Evolutionary conservation across 2,329 filamentous ascomycete genomes (phyloP), one percentile per base, ranked within the genome.

Genomic region (Xylariaceae sp.): DNA sequence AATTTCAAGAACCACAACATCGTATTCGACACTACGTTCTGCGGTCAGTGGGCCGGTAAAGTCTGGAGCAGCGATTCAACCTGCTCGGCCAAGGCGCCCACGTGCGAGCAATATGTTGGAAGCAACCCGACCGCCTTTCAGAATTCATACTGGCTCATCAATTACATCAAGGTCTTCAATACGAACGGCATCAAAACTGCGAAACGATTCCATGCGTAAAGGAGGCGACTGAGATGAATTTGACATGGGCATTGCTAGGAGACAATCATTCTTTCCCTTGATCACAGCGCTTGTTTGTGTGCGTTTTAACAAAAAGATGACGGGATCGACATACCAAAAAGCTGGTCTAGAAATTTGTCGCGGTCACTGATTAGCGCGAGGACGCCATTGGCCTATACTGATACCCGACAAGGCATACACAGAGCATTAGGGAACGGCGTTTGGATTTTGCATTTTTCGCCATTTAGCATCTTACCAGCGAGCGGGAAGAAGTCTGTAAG

Each of bases 11-110:
- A 86, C 55, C 80, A 95, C 74, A 81, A 86, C 63, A 84, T 96
- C 59, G 81, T 92, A 59, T 85, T 94, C 70, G 84, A 92, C 72
- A 94, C 85, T 0, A 88, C 87, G 5, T 89, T 95, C 69, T 96
- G 92, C 70, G 92, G 92, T 18, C 82, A 87, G 66, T 96, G 91
- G 91, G 91, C 91, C 7, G 89, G 89, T 21, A 68, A 74, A 40
- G 82, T 85, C 32, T 95, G 87, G 86, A 64, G 66, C 46, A 65
- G 69, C 30, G 77, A 84, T 55, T 57, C 71, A 4, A 77, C 79
- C 41, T 92, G 88, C 69, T 72, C 77, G 1, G 71, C 78, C 39
- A 75, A 82, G 60, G 87, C 83, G 0, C 57, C 71, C 37, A 85
- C 83, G 0, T 96, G 92, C 74, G 67, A 84, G 26, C 80, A 83